Conservation (phyloP, 345 rosid species). For the Euclidium syriacum region DNA sequence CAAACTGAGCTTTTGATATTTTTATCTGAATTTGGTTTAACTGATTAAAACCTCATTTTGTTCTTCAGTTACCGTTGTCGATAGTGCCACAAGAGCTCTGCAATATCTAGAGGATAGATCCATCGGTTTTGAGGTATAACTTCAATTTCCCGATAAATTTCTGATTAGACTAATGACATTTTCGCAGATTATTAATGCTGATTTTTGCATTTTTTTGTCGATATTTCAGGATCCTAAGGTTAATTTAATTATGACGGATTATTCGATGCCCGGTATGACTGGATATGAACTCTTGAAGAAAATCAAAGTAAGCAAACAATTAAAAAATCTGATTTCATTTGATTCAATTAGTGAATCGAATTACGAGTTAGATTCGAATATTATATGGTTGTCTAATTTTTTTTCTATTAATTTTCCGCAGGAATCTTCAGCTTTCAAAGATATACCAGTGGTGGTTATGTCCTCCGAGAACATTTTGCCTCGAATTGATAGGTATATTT, state of each 20-base stretch:
- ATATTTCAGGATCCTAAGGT: conserved; percentile 60
- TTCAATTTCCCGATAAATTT: too few species aligned
- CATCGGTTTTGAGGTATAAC: conserved; percentile 53
- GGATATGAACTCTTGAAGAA: conserved; percentile 80
- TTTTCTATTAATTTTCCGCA: conserved; percentile 10
- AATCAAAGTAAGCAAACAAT: conserved; percentile 52
- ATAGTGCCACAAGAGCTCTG: conserved; percentile 69
- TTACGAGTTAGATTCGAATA: neutral
- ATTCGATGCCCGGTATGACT: conserved; percentile 86
- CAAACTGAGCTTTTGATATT: too few species aligned
- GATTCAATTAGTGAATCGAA: too few species aligned
- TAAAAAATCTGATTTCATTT: neutral
- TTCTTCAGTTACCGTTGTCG: conserved; percentile 71
- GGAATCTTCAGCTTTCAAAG: conserved; percentile 63
- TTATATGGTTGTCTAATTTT: too few species aligned
- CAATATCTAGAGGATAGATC: conserved; percentile 53
- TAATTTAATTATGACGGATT: conserved; percentile 74
- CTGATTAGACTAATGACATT: too few species aligned
- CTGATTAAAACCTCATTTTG: neutral
- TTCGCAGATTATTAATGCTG: neutral
- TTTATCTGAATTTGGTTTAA: too few species aligned
- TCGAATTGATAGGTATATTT: conserved; percentile 58
- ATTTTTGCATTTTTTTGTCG: neutral
- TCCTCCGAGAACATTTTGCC: conserved; percentile 73
- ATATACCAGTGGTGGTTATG: conserved; percentile 78